These are phyloP conservation scores for Ophiostoma perfectum DNA, from an alignment of 2,329 filamentous ascomycete species.

Conservation along the genomic window DNA sequence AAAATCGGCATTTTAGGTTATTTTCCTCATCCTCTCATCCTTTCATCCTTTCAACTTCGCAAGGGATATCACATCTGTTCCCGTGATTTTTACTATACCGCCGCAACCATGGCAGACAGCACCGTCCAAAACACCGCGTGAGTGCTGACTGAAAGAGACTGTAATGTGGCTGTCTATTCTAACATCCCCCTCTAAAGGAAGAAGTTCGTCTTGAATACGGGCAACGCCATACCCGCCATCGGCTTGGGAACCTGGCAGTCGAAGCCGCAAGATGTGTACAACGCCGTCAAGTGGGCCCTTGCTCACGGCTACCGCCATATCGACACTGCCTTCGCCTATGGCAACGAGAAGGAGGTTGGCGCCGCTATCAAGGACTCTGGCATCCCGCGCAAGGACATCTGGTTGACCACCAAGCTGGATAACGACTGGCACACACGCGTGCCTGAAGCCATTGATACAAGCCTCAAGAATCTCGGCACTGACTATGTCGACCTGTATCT, in stretches of 20 bases:
- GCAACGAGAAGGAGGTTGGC: constrained; percentile 26
- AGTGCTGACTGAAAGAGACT: neutral
- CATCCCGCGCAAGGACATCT: constrained; percentile 23
- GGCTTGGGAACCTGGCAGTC: constrained; percentile 76
- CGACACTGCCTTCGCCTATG: constrained; percentile 24
- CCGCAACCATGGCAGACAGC: neutral
- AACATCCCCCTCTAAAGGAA: constrained; percentile 33
- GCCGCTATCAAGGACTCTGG: constrained; percentile 23
- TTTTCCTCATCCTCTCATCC: neutral
- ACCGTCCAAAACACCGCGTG: neutral
- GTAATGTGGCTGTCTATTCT: neutral
- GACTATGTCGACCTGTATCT: constrained; percentile 25
- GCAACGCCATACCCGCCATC: constrained; percentile 70
- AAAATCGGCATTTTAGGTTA: too few relatives aligned
- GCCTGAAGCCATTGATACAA: constrained; percentile 22
- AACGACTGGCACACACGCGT: constrained; percentile 24
- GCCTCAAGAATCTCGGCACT: constrained; percentile 22
- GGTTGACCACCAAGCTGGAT: constrained; percentile 25
- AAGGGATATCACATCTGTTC: neutral
- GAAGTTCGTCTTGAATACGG: constrained; percentile 66
- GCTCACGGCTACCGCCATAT: constrained; percentile 24
- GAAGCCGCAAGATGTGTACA: constrained; percentile 30
- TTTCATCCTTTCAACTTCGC: neutral
- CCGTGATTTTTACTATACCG: too few relatives aligned
- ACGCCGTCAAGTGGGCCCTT: constrained; percentile 21